These are phyloP conservation scores for Rhynchosporium secalis DNA, from an alignment of 2,329 filamentous ascomycete genomes.

Conservation along the genomic window DNA sequence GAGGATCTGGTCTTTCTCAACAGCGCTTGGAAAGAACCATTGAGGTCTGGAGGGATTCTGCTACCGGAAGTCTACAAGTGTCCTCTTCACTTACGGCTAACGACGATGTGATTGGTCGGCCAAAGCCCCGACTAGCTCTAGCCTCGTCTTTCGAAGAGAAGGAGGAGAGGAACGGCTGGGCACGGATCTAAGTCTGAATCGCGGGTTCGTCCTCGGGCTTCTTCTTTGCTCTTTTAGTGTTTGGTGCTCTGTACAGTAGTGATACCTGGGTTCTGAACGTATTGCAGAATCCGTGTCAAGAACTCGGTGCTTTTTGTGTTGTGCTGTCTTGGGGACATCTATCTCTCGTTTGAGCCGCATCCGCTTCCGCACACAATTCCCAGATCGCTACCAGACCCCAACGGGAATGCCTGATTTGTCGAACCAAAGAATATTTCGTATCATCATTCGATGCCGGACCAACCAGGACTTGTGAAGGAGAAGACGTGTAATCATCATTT, in stretches of 20 bases:
- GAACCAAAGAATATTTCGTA: neutral
- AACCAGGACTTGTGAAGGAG: no score
- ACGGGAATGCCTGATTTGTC: constrained; percentile 8
- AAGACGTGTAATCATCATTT: no score
- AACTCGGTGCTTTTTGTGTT: neutral
- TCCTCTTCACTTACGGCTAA: constrained; percentile 23
- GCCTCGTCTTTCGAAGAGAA: neutral
- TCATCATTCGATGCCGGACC: neutral
- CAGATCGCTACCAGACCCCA: constrained; percentile 11
- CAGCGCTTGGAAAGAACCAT: constrained; percentile 12
- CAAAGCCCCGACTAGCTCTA: constrained; percentile 1
- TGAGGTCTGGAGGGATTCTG: constrained; percentile 1
- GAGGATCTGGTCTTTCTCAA: constrained; percentile 4
- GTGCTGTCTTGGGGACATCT: neutral
- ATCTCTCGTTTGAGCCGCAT: neutral
- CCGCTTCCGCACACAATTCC: neutral
- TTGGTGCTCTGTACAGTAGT: neutral
- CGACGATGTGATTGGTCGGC: constrained; percentile 16
- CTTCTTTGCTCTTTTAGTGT: neutral
- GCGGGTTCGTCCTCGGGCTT: constrained; percentile 5
- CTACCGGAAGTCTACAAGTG: constrained; percentile 22
- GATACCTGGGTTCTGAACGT: neutral
- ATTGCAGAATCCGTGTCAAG: neutral
- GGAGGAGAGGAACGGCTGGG: neutral
- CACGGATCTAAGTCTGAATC: neutral